Conservation (phyloP, 495 filamentous ascomycete species). For the Cercophora newfieldiana region DNA sequence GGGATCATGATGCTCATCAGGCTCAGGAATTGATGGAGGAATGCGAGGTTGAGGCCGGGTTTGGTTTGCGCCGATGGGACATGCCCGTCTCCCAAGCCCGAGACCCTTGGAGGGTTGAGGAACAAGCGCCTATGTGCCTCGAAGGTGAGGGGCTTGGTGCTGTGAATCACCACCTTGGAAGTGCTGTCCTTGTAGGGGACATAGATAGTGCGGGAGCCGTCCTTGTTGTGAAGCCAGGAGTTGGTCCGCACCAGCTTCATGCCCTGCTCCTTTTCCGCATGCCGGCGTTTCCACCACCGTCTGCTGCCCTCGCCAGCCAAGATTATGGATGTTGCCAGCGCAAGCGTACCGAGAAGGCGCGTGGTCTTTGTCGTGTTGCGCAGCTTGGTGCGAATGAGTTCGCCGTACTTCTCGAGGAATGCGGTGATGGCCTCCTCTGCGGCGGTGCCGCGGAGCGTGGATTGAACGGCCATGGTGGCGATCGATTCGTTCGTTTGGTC, state of each 20-base stretch:
- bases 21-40: conserved; percentile 94
- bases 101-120: conserved; percentile 80
- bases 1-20: conserved; percentile 97
- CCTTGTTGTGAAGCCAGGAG: conserved; percentile 87
- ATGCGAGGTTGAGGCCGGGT: conserved; percentile 95
- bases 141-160: conserved; percentile 92
- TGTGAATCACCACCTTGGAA: conserved; percentile 86
- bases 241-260: conserved; percentile 81
- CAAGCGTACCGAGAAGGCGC: conserved; percentile 71
- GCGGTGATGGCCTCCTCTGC: conserved; percentile 67
- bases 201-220: conserved; percentile 90
- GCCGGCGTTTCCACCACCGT: conserved; percentile 67
- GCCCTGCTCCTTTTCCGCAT: conserved; percentile 76
- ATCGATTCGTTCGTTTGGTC: neutral
- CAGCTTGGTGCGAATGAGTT: conserved; percentile 60
- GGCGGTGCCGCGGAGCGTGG: conserved; percentile 67
- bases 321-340: conserved; percentile 74
- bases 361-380: conserved; percentile 64
- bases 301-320: conserved; percentile 71
- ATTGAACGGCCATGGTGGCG: conserved; percentile 78
- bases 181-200: conserved; percentile 87
- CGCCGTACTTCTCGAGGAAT: conserved; percentile 66
- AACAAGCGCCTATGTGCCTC: conserved; percentile 94
- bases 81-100: conserved; percentile 70
- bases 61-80: conserved; percentile 88